Conservation (phyloP, 1,284 basidiomycete species). For the Tilletia indica region DNA sequence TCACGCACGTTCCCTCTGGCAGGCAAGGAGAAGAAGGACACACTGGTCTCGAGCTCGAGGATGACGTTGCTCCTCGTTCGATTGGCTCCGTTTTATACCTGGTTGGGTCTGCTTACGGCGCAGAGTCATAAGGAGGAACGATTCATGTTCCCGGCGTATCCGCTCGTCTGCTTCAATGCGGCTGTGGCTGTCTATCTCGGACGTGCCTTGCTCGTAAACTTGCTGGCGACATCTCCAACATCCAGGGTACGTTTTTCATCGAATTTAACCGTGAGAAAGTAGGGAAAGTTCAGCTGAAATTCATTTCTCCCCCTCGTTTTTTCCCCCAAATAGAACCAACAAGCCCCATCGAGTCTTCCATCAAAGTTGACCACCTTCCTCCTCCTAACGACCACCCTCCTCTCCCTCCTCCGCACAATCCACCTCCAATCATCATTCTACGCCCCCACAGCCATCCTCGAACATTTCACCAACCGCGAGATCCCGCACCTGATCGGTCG, state of each 20-base stretch:
- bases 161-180: conserved; percentile 88
- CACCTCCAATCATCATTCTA: conserved; percentile 87
- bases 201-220: conserved; percentile 34
- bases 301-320: conserved; percentile 4
- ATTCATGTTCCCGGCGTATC: conserved; percentile 94
- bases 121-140: conserved; percentile 97
- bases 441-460: conserved; percentile 74
- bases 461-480: conserved; percentile 73
- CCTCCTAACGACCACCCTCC: conserved; percentile 65
- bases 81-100: conserved; percentile 81
- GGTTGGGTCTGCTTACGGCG: conserved; percentile 73
- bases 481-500: conserved; percentile 67
- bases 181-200: conserved; percentile 71
- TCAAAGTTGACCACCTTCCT: conserved; percentile 71
- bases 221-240: conserved; percentile 58
- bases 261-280: conserved; percentile 56
- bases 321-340: conserved; percentile 27
- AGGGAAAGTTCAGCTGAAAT: conserved; percentile 22
- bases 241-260: conserved; percentile 65
- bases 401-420: conserved; percentile 76
- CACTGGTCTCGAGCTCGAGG: conserved; percentile 9
- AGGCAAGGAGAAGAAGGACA: conserved; percentile 19
- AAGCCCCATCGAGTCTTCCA: conserved; percentile 66
- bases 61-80: conserved; percentile 67
- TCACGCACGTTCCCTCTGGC: conserved; percentile 59